These are phyloP conservation scores for Shiraia sp. DNA, from an alignment of 2,329 filamentous ascomycete species.

Conservation along the genomic window DNA sequence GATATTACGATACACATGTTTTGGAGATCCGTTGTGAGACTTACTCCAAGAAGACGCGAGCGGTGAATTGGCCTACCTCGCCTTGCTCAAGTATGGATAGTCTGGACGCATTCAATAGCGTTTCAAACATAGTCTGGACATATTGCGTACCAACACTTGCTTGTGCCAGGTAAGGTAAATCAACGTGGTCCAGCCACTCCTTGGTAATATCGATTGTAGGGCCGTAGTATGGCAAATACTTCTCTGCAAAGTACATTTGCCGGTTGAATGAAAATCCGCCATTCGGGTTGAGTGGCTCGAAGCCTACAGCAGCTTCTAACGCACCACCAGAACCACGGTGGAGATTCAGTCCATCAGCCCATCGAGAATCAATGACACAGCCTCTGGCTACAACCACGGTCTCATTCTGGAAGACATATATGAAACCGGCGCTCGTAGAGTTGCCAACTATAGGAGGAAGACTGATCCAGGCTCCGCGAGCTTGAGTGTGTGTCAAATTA, in stretches of 20 bases:
- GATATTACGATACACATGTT: not conserved
- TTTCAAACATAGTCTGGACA: constrained; percentile 3
- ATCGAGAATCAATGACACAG: constrained; percentile 2
- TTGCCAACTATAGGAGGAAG: too few relatives aligned
- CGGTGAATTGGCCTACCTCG: not conserved
- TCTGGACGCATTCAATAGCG: constrained; percentile 2
- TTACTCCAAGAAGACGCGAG: not conserved
- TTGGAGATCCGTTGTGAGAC: not conserved
- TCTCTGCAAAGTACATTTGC: not conserved
- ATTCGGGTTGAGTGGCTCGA: too few relatives aligned
- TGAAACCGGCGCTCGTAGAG: too few relatives aligned
- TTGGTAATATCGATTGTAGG: not conserved
- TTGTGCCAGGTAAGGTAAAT: not conserved
- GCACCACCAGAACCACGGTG: not conserved
- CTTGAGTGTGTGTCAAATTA: too few relatives aligned
- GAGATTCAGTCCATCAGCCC: constrained; percentile 3
- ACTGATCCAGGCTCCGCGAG: too few relatives aligned
- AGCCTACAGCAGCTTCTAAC: not conserved
- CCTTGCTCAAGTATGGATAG: not conserved
- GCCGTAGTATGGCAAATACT: not conserved
- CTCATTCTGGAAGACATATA: too few relatives aligned
- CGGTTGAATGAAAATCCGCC: not conserved
- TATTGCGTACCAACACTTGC: not conserved
- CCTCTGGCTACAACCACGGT: too few relatives aligned
- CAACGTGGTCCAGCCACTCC: constrained; percentile 1